Evolutionary conservation across 2,329 filamentous ascomycete genomes (phyloP), one percentile per base, ranked within the genome.

Genomic region (Aureobasidium leucospermi): DNA sequence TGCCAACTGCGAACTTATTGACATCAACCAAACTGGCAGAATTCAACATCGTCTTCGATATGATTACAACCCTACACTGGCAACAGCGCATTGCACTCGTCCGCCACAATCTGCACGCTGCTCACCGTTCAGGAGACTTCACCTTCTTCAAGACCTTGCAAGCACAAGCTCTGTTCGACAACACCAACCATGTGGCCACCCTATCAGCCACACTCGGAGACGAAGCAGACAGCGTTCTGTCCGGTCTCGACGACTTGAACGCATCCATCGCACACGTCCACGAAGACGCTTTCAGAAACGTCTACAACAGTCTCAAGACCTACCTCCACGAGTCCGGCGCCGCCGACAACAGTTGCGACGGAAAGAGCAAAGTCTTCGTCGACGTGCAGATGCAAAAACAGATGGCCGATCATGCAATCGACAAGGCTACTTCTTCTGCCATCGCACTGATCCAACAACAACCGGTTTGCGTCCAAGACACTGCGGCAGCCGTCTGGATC

Each of bases 191-290:
- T 66, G 73, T 76, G 4, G 74, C 75, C n/a, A 69, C 72, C 29
- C 67, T 78, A 45, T 69, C 71, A 16, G 68, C 70, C 1, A 66
- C 68, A 4, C 68, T 78, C 11, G 73, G 74, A 8, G 71, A 76
- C 59, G 73, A 76, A 46, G 74, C 75, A 2, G 76, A 78, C 56
- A 65, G 67, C 8, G 67, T 78, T 10, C 67, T 77, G 36, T 72
- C 73, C 8, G 76, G 73, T 4, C 71, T 78, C 53, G 76, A 78
- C 63, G 75, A 78, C 58, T 66, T 78, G 63, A 78, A 78, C 59
- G 72, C 73, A 1, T 73, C 72, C 34, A 73, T 78, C 29, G 75
- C 76, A 4, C 77, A 76, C 56, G 73, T 76, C 0, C 74, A 78
- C 58, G 73, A 78, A 65, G 76, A 78, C 62, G 75, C 74, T 3